Evolutionary conservation across 768 basidiomycete genomes (phyloP), one percentile per base, ranked within the genome.

Genomic region (Macrocybe gigantea): DNA sequence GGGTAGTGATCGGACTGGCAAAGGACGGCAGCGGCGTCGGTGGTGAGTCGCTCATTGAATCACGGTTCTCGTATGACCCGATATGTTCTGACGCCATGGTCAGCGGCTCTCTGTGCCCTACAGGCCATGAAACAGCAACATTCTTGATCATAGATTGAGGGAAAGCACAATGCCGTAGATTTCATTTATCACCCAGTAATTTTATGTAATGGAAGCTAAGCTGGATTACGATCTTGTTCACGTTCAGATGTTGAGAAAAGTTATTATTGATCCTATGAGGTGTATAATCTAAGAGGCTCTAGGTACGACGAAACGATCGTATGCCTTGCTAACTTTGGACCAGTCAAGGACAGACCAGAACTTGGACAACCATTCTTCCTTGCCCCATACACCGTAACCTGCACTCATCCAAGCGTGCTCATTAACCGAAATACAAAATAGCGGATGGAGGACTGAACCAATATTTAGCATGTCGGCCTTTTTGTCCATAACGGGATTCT

Each of bases 1-100:
- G 81, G 31, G 82, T 96, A 1, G 77, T 85, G 42, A 88, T 98
- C 57, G 95, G 92, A 34, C 63, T 98, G 62, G 96, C 96, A 4
- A 98, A 96, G 65, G 96, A 99, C 56, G 96, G 96, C 9, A 94
- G 91, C 59, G 96, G 95, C 34, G 93, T 93, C 37, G 96, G 96
- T 60, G 95, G 94, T 96, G 64, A 69, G 87, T 44, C n/a, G 36
- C 14, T 41, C 12, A 44, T 8, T 34, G 11, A n/a, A 8, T n/a
- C 2, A 32, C 11, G 12, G 42, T 13, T 10, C 32, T 10, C 15
- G 13, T 30, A 36, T 29, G 38, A 39, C 53, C 36, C 53, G 48
- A 40, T 54, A 5, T 40, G 41, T 48, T 35, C 41, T 41, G 42
- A 34, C 6, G 38, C 12, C 43, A 51, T 15, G 48, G 54, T 9